A percentile compares a stretch with the other conserved stretches of the same genome.
phyloP scores from a whole-genome alignment of 2,329 filamentous ascomycete genomes.

The Alternaria brassicae region DNA sequence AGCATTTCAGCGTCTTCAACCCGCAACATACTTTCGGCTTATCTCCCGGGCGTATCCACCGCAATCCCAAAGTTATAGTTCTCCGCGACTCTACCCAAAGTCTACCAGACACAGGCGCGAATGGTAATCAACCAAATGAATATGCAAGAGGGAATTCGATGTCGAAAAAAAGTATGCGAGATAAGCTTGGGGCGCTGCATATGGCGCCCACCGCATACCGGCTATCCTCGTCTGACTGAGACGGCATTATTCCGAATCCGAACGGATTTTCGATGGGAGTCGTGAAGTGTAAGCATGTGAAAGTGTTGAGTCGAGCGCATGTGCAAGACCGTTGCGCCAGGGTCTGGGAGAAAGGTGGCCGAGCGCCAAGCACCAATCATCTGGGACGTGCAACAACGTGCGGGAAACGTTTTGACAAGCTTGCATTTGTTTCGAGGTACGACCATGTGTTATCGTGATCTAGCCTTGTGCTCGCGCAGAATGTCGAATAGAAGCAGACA shows the following conservation, averaged over 20 bases:
- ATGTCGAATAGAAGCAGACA: not conserved
- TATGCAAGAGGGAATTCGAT: not conserved
- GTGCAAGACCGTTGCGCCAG: constrained; percentile 18
- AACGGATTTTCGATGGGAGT: constrained; percentile 7
- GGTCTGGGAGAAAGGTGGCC: constrained; percentile 11
- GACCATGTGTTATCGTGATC: not conserved
- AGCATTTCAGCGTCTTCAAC: not conserved
- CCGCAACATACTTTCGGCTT: constrained; percentile 22
- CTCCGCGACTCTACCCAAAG: not conserved
- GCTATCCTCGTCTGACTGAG: constrained; percentile 24
- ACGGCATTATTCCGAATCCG: constrained; percentile 18
- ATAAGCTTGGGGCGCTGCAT: not conserved
- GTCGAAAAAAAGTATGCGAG: not conserved
- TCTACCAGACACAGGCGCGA: not conserved
- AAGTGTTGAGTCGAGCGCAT: constrained; percentile 23
- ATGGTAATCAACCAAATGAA: constrained; percentile 1
- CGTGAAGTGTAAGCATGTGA: constrained; percentile 29
- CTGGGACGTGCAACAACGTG: constrained; percentile 2
- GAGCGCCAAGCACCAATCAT: constrained; percentile 24
- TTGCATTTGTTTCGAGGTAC: not conserved
- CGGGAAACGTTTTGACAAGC: not conserved
- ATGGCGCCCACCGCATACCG: constrained; percentile 15
- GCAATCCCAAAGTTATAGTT: not conserved
- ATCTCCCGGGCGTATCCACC: constrained; percentile 14
- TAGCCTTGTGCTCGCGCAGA: not conserved